A percentile compares a stretch with the other conserved stretches of the same genome.
phyloP scores from a whole-genome alignment of 2,329 filamentous ascomycete genomes.

The Teratosphaeriaceae sp. region DNA sequence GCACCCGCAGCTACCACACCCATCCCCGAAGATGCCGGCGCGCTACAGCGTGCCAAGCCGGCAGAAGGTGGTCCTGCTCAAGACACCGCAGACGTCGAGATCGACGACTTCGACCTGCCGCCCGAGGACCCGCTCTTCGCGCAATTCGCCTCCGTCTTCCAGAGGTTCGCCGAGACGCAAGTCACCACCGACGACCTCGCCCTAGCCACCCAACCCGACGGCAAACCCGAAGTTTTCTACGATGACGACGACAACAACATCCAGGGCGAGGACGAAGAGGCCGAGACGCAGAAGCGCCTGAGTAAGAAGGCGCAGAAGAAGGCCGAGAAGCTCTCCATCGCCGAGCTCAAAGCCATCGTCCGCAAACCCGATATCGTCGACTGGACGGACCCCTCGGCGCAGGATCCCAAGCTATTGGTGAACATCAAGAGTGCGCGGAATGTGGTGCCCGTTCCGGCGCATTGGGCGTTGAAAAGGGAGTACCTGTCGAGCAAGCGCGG shows the following conservation, averaged over 20 bases:
- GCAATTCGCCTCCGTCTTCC: slow-evolving; percentile 76
- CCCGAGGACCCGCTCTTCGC: slow-evolving; percentile 65
- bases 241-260: slow-evolving; percentile 83
- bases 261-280: slow-evolving; percentile 71
- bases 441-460: slow-evolving; percentile 84
- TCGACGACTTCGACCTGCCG: slow-evolving; percentile 19
- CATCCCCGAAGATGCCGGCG: slow-evolving; percentile 12
- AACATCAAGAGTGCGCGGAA: slow-evolving; percentile 95
- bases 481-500: slow-evolving; percentile 95
- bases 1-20: slow-evolving; percentile 12
- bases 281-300: slow-evolving; percentile 58
- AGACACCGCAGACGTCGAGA: slow-evolving; percentile 18
- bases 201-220: slow-evolving; percentile 52
- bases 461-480: slow-evolving; percentile 95
- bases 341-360: slow-evolving; percentile 89
- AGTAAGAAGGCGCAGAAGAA: slow-evolving; percentile 95
- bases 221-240: slow-evolving; percentile 80
- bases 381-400: slow-evolving; percentile 91
- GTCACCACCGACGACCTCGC: slow-evolving; percentile 42
- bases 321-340: slow-evolving; percentile 86
- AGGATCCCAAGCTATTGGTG: slow-evolving; percentile 81
- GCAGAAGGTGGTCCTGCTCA: slow-evolving; percentile 21
- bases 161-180: slow-evolving; percentile 71
- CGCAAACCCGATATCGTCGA: slow-evolving; percentile 90
- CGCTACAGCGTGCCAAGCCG: slow-evolving; percentile 20